Percentiles rank a stretch among this genome's conserved stretches.
phyloP scores from a whole-genome alignment of 2,329 filamentous ascomycete species.

The Paraphaeosphaeria sporulosa region DNA sequence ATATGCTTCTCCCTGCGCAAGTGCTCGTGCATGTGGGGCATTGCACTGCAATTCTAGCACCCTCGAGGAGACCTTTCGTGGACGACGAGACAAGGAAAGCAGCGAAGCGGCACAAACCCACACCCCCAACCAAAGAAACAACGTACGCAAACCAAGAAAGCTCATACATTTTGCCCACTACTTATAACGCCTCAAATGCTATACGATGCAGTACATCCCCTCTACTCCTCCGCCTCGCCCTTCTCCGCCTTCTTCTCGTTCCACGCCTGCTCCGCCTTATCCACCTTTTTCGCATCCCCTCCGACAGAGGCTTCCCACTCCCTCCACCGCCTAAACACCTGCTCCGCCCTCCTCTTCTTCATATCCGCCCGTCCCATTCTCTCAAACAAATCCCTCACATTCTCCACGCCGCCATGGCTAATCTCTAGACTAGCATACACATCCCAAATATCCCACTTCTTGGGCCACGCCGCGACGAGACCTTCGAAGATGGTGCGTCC shows the following conservation, averaged over 20 bases:
- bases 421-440: constrained; percentile 85
- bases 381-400: constrained; percentile 81
- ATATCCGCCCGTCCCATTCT: constrained; percentile 70
- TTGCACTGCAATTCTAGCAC: too few relatives aligned
- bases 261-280: constrained; percentile 74
- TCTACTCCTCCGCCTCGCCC: not conserved
- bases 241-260: constrained; percentile 55
- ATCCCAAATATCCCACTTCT: constrained; percentile 92
- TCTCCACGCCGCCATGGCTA: constrained; percentile 64
- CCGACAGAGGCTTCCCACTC: constrained; percentile 81
- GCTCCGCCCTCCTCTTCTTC: constrained; percentile 83
- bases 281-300: constrained; percentile 73
- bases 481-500: constrained; percentile 95
- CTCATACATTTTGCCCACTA: not conserved
- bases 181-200: not conserved
- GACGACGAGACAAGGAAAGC: too few relatives aligned
- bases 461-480: constrained; percentile 82
- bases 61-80: too few relatives aligned
- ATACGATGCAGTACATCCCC: not conserved
- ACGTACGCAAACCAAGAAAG: not conserved
- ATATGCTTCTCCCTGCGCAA: too few relatives aligned
- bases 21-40: too few relatives aligned
- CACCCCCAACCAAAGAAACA: too few relatives aligned
- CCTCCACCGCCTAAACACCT: constrained; percentile 91
- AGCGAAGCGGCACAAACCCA: too few relatives aligned